Percentiles rank a stretch among this genome's conserved stretches.
Evolutionary conservation across 306 rosid genomes (phyloP).

Genomic region (Mucuna pruriens): DNA sequence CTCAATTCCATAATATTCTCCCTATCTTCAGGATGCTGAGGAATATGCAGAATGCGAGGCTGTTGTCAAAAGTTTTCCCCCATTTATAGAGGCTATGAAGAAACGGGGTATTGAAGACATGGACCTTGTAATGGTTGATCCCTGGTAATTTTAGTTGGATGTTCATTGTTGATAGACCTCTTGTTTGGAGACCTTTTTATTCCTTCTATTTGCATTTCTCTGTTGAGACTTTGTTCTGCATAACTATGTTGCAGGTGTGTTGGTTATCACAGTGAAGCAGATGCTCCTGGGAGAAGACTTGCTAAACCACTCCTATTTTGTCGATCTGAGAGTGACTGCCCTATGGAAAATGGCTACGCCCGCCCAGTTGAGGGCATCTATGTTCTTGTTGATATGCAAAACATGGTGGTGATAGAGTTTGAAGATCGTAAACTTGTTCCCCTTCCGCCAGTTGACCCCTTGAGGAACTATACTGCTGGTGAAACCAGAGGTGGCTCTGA

Average conservation of each 20-base stretch:
- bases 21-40: conserved; percentile 69
- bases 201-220: conserved; percentile 21
- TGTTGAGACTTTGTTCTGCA: conserved; percentile 21
- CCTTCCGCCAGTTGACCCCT: conserved; percentile 93
- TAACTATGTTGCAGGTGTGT: conserved; percentile 71
- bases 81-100: conserved; percentile 93
- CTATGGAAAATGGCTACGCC: conserved; percentile 96
- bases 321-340: conserved; percentile 93
- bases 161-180: conserved; percentile 17
- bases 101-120: conserved; percentile 95
- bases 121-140: conserved; percentile 95
- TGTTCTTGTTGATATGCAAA: conserved; percentile 91
- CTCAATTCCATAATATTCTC: conserved; percentile 21
- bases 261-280: conserved; percentile 82
- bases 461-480: conserved; percentile 89
- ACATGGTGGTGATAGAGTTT: conserved; percentile 85
- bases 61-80: conserved; percentile 82
- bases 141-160: conserved; percentile 62
- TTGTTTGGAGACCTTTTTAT: conserved; percentile 5
- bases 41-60: conserved; percentile 98
- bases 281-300: conserved; percentile 85
- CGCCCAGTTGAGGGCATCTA: conserved; percentile 91
- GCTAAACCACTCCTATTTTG: conserved; percentile 89
- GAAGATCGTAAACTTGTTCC: conserved; percentile 94
- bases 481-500: conserved; percentile 90